Percentiles rank a stretch among this genome's conserved stretches.
These are phyloP conservation scores for Penicillium sp. DNA, from an alignment of 2,329 filamentous ascomycete species.

Conservation along the genomic window DNA sequence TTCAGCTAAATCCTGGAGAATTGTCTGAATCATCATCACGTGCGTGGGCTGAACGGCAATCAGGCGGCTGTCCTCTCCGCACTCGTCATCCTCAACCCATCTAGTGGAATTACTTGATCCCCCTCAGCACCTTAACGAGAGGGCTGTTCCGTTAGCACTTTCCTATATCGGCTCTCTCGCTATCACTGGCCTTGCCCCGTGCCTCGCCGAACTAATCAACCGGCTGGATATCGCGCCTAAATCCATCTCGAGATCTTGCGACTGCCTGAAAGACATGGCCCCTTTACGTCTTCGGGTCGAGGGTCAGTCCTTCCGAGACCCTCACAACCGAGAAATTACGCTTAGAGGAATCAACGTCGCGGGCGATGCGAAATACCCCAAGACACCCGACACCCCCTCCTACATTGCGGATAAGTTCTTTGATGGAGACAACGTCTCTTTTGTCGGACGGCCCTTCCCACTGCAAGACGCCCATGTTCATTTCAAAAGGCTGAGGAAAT, in stretches of 20 bases:
- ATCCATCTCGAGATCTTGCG: background rate
- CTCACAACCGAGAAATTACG: slow-evolving; percentile 78
- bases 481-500: slow-evolving; percentile 81
- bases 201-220: background rate
- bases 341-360: slow-evolving; percentile 93
- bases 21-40: too few relatives aligned
- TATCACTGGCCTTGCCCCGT: too few relatives aligned
- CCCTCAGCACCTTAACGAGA: background rate
- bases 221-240: background rate
- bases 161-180: too few relatives aligned
- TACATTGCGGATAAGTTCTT: slow-evolving; percentile 80
- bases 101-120: background rate
- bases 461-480: slow-evolving; percentile 81
- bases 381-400: slow-evolving; percentile 76
- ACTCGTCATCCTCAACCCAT: background rate
- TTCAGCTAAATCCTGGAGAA: too few relatives aligned
- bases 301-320: slow-evolving; percentile 80
- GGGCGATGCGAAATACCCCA: slow-evolving; percentile 86
- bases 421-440: slow-evolving; percentile 87
- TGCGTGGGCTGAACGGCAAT: too few relatives aligned
- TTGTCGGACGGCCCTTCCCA: slow-evolving; percentile 81
- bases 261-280: slow-evolving; percentile 57
- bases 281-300: slow-evolving; percentile 79
- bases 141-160: background rate
- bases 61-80: background rate